Evolutionary conservation across 371 early-diverging fungal species (phyloP), one percentile per base, ranked within the genome.

Genomic region (Zancudomyces culisetae): DNA sequence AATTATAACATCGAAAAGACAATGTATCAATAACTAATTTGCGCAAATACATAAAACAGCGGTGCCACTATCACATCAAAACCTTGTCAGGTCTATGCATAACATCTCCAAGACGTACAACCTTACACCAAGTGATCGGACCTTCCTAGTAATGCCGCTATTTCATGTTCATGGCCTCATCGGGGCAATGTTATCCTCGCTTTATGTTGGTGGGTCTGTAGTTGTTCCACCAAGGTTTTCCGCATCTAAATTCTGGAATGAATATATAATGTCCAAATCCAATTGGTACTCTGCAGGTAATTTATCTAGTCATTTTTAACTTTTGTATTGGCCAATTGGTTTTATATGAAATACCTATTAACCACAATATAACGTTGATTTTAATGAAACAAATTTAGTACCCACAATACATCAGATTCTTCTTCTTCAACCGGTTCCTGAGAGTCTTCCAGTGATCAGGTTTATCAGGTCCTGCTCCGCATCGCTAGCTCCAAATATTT

Each of bases 151-250:
- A 12, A 89, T 89, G 90, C 90, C 91, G 2, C 70, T 90, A n/a
- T 87, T 87, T 71, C 91, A 90, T 58, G 88, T 88, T 0, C 89
- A 90, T 55, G 91, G 91, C 6, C 66, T 90, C 22, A 70, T 89
- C 28, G 85, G 88, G 53, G 82, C 78, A 12, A 59, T 82, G 40
- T 66, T 89, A 22, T 71, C 87, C 12, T 77, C 87, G 1, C 69
- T 90, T 13, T 65, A 68, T 13, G 74, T 85, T 3, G 88, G 88
- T 24, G 88, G 87, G 20, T 62, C 77, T 2, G 80, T 73, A n/a
- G 77, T 85, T 30, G 70, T 88, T 53, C 89, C 87, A n/a, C 68
- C 72, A 42, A 78, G 72, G 51, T 89, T 87, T 63, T 79, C 81
- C 13, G 85, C 85, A 6, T 68, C 73, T n/a, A 63, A 61, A 27